A percentile compares a stretch with the other conserved stretches of the same genome.
Evolutionary conservation across 768 basidiomycete genomes (phyloP).

Genomic region (Leucocoprinus leucothites): DNA sequence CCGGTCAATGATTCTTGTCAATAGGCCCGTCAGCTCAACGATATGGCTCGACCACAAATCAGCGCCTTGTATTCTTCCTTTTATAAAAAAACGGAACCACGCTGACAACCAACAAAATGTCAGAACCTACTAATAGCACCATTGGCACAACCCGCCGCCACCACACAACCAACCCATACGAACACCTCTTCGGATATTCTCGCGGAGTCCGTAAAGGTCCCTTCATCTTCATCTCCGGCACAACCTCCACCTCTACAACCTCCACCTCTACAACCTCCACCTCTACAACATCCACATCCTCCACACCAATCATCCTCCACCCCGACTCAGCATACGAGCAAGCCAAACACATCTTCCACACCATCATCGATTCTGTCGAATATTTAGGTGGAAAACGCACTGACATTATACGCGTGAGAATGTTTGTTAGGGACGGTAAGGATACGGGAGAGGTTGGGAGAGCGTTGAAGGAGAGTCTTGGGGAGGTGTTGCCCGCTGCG

Average conservation of each 20-base stretch:
- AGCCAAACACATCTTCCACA: slow-evolving; percentile 38
- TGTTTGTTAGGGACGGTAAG: slow-evolving; percentile 43
- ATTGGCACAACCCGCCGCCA: slow-evolving; percentile 17
- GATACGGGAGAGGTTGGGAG: slow-evolving; percentile 35
- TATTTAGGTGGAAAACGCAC: slow-evolving; percentile 37
- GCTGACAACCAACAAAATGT: too few species aligned
- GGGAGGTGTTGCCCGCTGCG: slow-evolving; percentile 41
- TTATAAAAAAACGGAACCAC: too few species aligned
- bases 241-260: not conserved
- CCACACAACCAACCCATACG: slow-evolving; percentile 46
- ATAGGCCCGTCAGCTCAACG: too few species aligned
- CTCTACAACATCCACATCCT: not conserved
- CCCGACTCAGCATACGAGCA: slow-evolving; percentile 45
- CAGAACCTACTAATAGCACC: not conserved
- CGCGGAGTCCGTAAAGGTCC: slow-evolving; percentile 49
- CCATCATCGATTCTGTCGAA: slow-evolving; percentile 41
- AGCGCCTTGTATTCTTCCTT: too few species aligned
- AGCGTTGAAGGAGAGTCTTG: slow-evolving; percentile 42
- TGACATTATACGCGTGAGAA: slow-evolving; percentile 45
- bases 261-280: not conserved
- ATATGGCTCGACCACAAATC: too few species aligned
- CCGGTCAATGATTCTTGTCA: too few species aligned
- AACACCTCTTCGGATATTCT: slow-evolving; percentile 48
- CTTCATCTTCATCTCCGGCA: slow-evolving; percentile 49
- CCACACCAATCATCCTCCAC: slow-evolving; percentile 26